Base-by-base conservation (phyloP, 345 rosid species). In the Hypericum perforatum region DNA sequence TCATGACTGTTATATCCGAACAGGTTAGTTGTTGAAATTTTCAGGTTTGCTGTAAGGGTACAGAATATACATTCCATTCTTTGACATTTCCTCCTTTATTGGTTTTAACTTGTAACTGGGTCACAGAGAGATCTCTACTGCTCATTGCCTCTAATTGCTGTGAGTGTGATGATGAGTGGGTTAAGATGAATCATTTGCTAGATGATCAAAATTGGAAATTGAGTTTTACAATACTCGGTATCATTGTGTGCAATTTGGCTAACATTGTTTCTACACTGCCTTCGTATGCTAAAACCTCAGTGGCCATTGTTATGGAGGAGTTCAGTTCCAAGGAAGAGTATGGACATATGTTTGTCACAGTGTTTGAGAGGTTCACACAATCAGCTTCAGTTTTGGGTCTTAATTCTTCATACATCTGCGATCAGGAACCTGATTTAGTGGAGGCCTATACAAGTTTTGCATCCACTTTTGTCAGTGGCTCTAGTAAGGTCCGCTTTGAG, bases 361-460 rank as follows among this genome's bases (percentile, higher is more conserved):
- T 89, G 6, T 86, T 91, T 65, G 96, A 87, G 72, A 76, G 89
- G 63, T 82, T 91, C 71, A 79, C 92, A 5, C 82, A 74, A 70
- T 85, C 92, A 63, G 64, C 91, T 56, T 87, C 96, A 22, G 73
- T 91, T 38, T 74, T 81, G 84, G 85, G 85, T 41, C 84, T 91
- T 52, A 87, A 77, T 71, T 91, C 92, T 41, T 86, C 96, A 38
- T 91, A 91, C 48, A 70, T 90, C 70, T 90, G 98, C 58, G 98
- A 90, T 70, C 97, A 86, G 82, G 97, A 90, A 67, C 97, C 97
- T 38, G 97, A 90, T 74, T 70, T 91, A 52, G 96, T 86, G 69
- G 98, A 86, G 77, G 91, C 95, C 60, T 91, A 84, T 67, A 76
- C 85, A 64, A 86, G 84, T 77, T 86, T 91, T 42, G 96, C 96